Base-by-base conservation (phyloP, 139 green algal genomes). In the Pleodorina starrii region DNA sequence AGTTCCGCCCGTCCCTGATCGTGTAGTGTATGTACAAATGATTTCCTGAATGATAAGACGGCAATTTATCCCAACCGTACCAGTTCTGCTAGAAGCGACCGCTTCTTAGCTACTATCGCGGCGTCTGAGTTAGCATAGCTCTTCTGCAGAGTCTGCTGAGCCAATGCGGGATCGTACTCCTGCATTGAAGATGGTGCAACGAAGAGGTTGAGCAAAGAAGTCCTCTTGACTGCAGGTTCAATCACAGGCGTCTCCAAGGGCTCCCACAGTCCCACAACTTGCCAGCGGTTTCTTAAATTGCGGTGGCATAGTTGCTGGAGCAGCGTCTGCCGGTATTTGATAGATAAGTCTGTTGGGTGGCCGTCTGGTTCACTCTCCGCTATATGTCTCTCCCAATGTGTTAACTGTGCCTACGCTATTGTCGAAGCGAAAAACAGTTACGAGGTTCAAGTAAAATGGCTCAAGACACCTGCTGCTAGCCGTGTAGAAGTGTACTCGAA, bases 111-210 rank as follows among this genome's bases (percentile, higher is more conserved):
- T 51, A 77, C 51, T 9, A 60, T 44, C 12, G 78, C 87, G 0
- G 66, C 63, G 5, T 84, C 69, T 9, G 76, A 84, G 9, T 84
- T 27, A 3, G 29, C 21, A 29, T 66, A 81, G 11, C 63, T 73
- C 32, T 88, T 81, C 25, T 81, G 43, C 11, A 93, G 46, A 14
- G 91, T 91, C 27, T 89, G 73, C 57, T 80, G 60, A 1, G 91
- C 91, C 2, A 93, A 42, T 23, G 29, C 9, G 4, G 91, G 91
- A 68, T 93, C 69, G 38, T 90, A 93, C 10, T 90, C 86, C 86
- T 90, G 66, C 25, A 73, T 25, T 1, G 1, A 35, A 36, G 32
- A 51, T 43, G 43, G 60, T 29, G 4, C 5, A 5, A 68, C 43
- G 38, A 2, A n/a, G 54, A 21, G 1, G 80, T 19, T n/a, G n/a